Percentiles rank a stretch among this genome's conserved stretches.
phyloP scores from a whole-genome alignment of 116 monocot species.

The Papilionanthe hybrid region DNA sequence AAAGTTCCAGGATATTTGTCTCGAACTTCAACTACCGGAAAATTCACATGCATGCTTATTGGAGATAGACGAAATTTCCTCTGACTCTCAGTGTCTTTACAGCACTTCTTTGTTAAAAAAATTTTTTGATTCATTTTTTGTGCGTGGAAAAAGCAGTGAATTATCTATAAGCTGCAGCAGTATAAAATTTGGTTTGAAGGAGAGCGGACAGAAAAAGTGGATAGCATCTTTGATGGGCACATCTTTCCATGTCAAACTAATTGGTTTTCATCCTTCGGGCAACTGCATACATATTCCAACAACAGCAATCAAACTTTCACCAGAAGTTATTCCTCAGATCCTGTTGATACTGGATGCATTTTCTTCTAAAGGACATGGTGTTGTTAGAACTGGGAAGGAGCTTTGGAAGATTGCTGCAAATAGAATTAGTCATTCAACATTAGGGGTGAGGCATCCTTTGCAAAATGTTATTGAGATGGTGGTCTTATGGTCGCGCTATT shows the following conservation, averaged over 20 bases:
- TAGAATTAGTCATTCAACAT: constrained; percentile 11
- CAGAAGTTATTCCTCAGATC: constrained; percentile 32
- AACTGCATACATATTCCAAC: constrained; percentile 31
- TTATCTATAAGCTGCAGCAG: constrained; percentile 27
- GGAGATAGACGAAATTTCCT: constrained; percentile 30
- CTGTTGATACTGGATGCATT: constrained; percentile 29
- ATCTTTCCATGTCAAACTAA: constrained; percentile 28
- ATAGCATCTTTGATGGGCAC: constrained; percentile 33
- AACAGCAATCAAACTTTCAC: constrained; percentile 30
- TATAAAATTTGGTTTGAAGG: constrained; percentile 41
- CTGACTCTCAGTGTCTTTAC: constrained; percentile 31
- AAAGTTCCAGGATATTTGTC: constrained; percentile 30
- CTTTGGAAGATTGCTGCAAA: constrained; percentile 61
- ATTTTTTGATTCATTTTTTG: constrained; percentile 24
- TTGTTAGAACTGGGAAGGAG: constrained; percentile 37
- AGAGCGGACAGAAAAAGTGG: constrained; percentile 21
- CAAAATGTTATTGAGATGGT: constrained; percentile 31
- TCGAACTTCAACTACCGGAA: constrained; percentile 38
- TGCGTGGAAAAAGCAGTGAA: constrained; percentile 19
- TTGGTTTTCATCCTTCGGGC: constrained; percentile 19
- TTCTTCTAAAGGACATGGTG: constrained; percentile 17
- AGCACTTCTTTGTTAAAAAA: constrained; percentile 31
- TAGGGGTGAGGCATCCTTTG: constrained; percentile 22
- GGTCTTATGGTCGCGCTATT: constrained; percentile 48
- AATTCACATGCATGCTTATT: constrained; percentile 34